Base-by-base conservation (phyloP, 176 grass and related monocot species). In the Miscanthus lutarioriparius region DNA sequence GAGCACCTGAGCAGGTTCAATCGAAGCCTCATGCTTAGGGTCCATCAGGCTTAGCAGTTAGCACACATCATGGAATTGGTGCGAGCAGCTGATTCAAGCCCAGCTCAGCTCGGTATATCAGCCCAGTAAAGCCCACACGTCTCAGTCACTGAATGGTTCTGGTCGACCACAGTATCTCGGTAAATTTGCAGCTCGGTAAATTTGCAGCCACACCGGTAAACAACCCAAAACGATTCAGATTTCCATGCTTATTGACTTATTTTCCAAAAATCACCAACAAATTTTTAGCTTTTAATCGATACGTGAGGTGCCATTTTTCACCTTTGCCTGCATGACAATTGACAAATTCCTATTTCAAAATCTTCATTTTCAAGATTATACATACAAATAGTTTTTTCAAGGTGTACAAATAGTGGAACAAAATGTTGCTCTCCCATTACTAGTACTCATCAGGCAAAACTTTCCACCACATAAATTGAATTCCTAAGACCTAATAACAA, bases 401-500 rank as follows among this genome's bases (percentile, higher is more conserved):
- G 54, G 22, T 10, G 54, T 59, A 59, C 54, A 59, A n/a, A 23
- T 23, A 23, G 54, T 59, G 22, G 27, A 32, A 28, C 64, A 32
- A 66, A 66, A 32, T 35, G 28, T 16, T 62, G 54, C 68, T 72
- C 19, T 41, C 58, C 13, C 54, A 82, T 67, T 67, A 72, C 64
- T 64, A 19, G 62, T 28, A 80, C 49, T 47, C 22, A 37, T 39
- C 39, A 40, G 53, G 39, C 86, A 83, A 87, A 71, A 77, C 38
- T 38, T 74, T 65, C 49, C 12, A 75, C 19, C 11, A 67, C 59
- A 76, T 36, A 41, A 78, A 83, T 64, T 53, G 74, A 83, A 78
- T 83, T 33, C 54, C 74, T 88, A 83, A 39, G 23, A 22, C 39
- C 74, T 78, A 83, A 41, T 1, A 71, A 64, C 66, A 71, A 64